phyloP scores from a whole-genome alignment of 345 rosid genomes.

The Cardamine occulta region DNA sequence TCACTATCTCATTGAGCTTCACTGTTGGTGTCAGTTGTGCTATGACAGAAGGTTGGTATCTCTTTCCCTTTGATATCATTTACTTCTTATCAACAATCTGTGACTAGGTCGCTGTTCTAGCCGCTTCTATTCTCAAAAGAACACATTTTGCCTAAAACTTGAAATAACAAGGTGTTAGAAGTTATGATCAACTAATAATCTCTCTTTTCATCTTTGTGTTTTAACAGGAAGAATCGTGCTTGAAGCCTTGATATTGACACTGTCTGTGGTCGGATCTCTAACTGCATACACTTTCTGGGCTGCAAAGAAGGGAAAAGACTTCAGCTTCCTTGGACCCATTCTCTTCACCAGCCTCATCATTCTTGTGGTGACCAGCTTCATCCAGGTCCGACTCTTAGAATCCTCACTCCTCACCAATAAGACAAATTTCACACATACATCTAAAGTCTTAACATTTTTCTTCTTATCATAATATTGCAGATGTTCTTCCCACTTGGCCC shows the following conservation, averaged over 20 bases:
- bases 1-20: conserved; percentile 81
- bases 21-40: conserved; percentile 91
- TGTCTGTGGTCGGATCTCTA: conserved; percentile 76
- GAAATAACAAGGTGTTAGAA: neutral
- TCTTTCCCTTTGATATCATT: neutral
- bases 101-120: neutral
- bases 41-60: conserved; percentile 72
- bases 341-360: conserved; percentile 82
- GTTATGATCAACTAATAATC: neutral
- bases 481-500: conserved; percentile 89
- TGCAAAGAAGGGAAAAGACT: conserved; percentile 91
- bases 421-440: neutral
- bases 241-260: conserved; percentile 83
- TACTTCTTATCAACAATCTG: neutral
- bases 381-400: conserved; percentile 63
- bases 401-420: neutral
- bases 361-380: conserved; percentile 74
- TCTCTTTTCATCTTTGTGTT: neutral
- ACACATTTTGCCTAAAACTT: neutral
- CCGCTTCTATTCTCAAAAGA: neutral
- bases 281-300: conserved; percentile 99
- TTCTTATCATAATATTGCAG: conserved; percentile 43
- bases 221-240: conserved; percentile 90
- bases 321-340: conserved; percentile 88
- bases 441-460: neutral